Base-by-base conservation (phyloP, 495 filamentous ascomycete genomes). In the Eremomyces bilateralis region DNA sequence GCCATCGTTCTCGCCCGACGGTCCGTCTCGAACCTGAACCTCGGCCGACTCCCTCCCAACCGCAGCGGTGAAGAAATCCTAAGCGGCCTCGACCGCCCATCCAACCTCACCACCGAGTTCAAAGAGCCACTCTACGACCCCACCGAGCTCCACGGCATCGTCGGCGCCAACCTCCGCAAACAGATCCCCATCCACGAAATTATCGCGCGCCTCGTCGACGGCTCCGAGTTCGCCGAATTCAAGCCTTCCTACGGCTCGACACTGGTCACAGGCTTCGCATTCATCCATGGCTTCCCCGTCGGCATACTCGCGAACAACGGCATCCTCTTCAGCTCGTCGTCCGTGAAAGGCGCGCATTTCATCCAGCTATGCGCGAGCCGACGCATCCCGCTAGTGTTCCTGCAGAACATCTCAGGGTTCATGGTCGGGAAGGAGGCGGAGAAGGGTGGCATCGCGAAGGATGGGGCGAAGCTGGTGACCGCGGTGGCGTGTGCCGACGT, bases 301-400 rank as follows among this genome's bases (percentile, higher is more conserved):
- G 88, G 88, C 33, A 93, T 97, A 41, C 60, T 97, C 3, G 88
- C 84, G 33, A 95, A 95, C 62, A 91, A 95, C 48, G 90, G 90
- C 33, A 92, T 95, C 43, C 63, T 97, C n/a, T 93, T 94, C 65
- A 85, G 80, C 24, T 71, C 78, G 44, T 80, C 76, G 12, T 71
- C 80, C 2, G 67, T 93, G 31, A 97, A 97, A 54, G 88, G 88
- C 8, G 83, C 88, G 3, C 88, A 97, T 55, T 97, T 97, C 57
- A 91, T 95, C 50, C 80, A 97, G 53, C 72, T 97, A n/a, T 94
- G 88, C 59, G 68, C 72, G 4, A 80, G 95, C 53, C 76, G 90
- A 33, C 65, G 73, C 17, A 80, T 95, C 32, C 85, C 88, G 12
- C 61, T 97, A 0, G 59, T 97, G 20, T 97, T 97, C 54, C 56